phyloP scores from a whole-genome alignment of 257 asterid genomes.

The Przewalskia tangutica region DNA sequence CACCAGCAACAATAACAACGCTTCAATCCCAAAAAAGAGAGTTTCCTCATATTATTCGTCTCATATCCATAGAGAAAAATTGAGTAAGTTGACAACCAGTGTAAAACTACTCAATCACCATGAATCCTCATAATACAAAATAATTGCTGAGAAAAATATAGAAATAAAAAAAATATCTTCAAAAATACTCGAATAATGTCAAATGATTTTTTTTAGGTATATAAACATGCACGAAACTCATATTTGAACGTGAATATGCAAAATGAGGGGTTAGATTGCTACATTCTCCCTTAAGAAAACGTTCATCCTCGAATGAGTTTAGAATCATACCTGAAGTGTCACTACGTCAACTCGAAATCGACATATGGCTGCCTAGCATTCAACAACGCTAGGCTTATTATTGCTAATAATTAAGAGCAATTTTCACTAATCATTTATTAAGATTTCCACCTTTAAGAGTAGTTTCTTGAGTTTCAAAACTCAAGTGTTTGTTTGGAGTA shows the following conservation, averaged over 20 bases:
- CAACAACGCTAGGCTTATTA: conserved; percentile 38
- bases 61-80: background rate
- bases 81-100: background rate
- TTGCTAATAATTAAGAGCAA: background rate
- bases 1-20: background rate
- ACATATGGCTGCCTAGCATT: conserved; percentile 48
- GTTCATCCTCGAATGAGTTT: background rate
- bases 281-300: no score
- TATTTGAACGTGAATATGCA: no score
- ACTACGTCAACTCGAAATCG: conserved; percentile 30
- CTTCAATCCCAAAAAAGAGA: background rate
- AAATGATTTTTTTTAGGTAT: background rate
- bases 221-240: background rate
- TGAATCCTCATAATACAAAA: background rate
- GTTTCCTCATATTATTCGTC: background rate
- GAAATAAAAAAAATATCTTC: background rate
- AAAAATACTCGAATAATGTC: background rate
- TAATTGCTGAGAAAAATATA: background rate
- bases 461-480: background rate
- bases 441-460: background rate
- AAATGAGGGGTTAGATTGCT: no score
- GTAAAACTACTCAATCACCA: no score
- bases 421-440: background rate
- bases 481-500: background rate
- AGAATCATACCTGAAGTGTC: conserved; percentile 1